Percentiles rank a stretch among this genome's conserved stretches.
phyloP scores from a whole-genome alignment of 306 rosid species.

The Dicorynia guianensis region DNA sequence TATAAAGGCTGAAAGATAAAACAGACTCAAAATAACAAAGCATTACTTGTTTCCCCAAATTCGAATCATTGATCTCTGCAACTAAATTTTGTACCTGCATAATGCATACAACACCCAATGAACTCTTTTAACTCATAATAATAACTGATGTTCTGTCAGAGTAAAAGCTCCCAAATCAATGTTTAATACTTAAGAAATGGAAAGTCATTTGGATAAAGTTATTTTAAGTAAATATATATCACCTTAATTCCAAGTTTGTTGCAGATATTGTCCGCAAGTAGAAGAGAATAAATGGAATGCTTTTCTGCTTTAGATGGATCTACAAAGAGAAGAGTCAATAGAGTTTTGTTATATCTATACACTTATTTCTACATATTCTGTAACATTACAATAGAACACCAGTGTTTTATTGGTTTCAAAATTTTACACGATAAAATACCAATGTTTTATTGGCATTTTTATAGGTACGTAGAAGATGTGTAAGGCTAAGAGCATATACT shows the following conservation, averaged over 20 bases:
- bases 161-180: conserved; percentile 4
- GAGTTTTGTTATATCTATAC: too few species aligned
- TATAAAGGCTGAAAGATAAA: conserved; percentile 27
- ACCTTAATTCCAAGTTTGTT: conserved; percentile 83
- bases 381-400: too few species aligned
- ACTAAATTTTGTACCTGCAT: conserved; percentile 87
- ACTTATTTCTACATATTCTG: too few species aligned
- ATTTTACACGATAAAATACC: too few species aligned
- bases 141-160: conserved; percentile 22
- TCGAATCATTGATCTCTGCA: conserved; percentile 89
- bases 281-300: conserved; percentile 84
- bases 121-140: conserved; percentile 8
- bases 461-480: too few species aligned
- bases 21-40: conserved; percentile 32
- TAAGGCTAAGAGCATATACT: too few species aligned
- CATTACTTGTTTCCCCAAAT: conserved; percentile 91
- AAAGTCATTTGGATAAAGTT: background rate
- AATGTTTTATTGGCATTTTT: too few species aligned
- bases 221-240: conserved; percentile 21
- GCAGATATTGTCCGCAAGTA: conserved; percentile 90
- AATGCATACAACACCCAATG: conserved; percentile 33
- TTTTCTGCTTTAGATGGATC: conserved; percentile 89
- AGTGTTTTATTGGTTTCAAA: too few species aligned
- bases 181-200: background rate
- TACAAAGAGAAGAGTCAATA: conserved; percentile 55